Evolutionary conservation across 768 basidiomycete species (phyloP), one percentile per base, ranked within the genome.

Genomic region (Saitozyma podzolica): DNA sequence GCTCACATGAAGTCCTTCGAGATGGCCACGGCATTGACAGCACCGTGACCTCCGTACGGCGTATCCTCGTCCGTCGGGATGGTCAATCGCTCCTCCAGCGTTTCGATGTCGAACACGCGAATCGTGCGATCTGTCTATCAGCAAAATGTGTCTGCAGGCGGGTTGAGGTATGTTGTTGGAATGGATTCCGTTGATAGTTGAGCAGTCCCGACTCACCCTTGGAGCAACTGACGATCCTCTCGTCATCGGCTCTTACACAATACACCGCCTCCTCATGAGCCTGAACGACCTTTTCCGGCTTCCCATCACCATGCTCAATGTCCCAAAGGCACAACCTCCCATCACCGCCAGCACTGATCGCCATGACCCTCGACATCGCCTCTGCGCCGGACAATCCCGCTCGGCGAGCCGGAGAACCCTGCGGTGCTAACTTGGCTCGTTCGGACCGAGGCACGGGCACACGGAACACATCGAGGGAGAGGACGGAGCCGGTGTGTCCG

Each of bases 321-420:
- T 79, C 73, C 78, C 78, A 79, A 9, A 74, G 53, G 53, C 75
- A 75, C 0, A 79, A 58, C 50, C 61, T 66, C 4, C 78, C 78
- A 63, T 79, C 78, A 48, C 73, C 69, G 1, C 78, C 78, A 10
- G 74, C 75, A n/a, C 68, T 69, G 40, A 79, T 59, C 50, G 71
- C 73, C 52, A 66, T 42, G 11, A 66, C 9, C 37, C 54, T 49
- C 40, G 17, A 43, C 16, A 29, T 29, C 54, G 54, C 40, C 42
- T 20, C 29, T 48, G 19, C 14, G 45, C 14, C 20, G 8, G 50
- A 59, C 37, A 47, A 1, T 47, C 39, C 41, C 41, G 41, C 40
- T 39, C 29, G 29, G 5, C 29, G 29, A 29, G 29, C 29, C 29
- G 29, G 29, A 29, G 29, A 29, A 29, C 29, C 29, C 29, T 5